Evolutionary conservation across 192 early-diverging fungal genomes (phyloP), one percentile per base, ranked within the genome.

Genomic region (Coemansia sp.): DNA sequence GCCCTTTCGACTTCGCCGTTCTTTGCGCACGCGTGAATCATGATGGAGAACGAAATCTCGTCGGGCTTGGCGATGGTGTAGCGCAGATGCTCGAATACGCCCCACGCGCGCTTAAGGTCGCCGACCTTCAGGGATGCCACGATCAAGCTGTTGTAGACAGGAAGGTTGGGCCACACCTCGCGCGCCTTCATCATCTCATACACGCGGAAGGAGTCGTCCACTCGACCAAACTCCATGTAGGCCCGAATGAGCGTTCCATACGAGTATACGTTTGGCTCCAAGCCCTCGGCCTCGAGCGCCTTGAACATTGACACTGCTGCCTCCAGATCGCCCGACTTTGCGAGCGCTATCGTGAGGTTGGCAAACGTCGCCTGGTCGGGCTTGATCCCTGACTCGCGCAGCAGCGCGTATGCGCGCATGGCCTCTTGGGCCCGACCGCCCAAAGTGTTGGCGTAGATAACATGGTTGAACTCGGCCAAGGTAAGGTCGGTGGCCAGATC

Each of bases 21-120:
- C 70, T 90, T 87, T 7, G 94, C 89, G 67, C 96, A 97, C 1
- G 95, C 93, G 64, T 92, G 88, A 38, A 99, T 93, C 96, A 99
- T 97, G 25, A 95, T 75, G 19, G 87, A 89, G 65, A 93, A 99
- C 6, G 88, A 86, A 0, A 89, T 86, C 54, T 91, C 88, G 67
- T 95, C 91, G 0, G 97, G 94, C 53, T 87, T 76, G 32, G 88
- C 86, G 24, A 91, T 87, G 51, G 93, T 89, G 19, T 84, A 77
- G 51, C 91, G 87, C 90, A 96, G 89, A 64, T 93, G 85, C 67
- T 97, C 89, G 84, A 97, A 99, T 22, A 92, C 89, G 35, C 85
- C 85, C 97, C 97, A 99, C 20, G 96, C 96, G 0, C 91, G 89
- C 20, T 87, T 68, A 22, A 90, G 79, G 56, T 97, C 86, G 20